Evolutionary conservation across 306 rosid species (phyloP), one percentile per base, ranked within the genome.

Genomic region (Malus orientalis): DNA sequence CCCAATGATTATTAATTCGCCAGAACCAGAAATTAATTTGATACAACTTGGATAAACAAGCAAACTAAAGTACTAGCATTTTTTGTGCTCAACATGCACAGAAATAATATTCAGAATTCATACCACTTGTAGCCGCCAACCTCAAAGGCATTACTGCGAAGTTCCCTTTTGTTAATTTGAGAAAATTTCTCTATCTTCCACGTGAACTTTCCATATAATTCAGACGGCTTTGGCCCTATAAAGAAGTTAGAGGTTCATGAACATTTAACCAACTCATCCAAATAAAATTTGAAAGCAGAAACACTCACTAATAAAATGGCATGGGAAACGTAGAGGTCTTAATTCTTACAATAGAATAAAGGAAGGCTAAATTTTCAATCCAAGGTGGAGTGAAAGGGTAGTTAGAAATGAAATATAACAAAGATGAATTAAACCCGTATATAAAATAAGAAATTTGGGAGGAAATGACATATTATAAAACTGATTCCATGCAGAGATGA

Each of bases 81-180:
- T 15, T 42, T 10, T 19, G 10, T 42, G 19, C 73, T 23, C 38
- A 61, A 71, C 74, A 29, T 64, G 57, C 14, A 78, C 74, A 66
- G 12, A 72, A 73, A 71, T 20, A 65, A 38, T 67, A 76, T 77
- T 53, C 42, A 68, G 77, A 70, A 66, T 51, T 77, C 6, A 92
- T 92, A 96, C 99, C 99, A 96, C 82, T 96, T 96, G 89, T 91
- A 87, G 85, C 94, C 91, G 76, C 98, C 99, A 87, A 93, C 98
- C 83, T 96, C 98, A 86, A 96, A 96, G 54, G 96, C 96, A 79
- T 83, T 87, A 78, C 99, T 91, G 67, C 98, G 96, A 84, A 96
- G 99, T 73, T 96, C 99, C 83, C 98, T 89, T 87, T 96, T 96
- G 91, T 88, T 91, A 80, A 87, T 91, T 87, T 96, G 96, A 70